Evolutionary conservation across 2,329 filamentous ascomycete genomes (phyloP).

Genomic region (Cladosporium sp.): DNA sequence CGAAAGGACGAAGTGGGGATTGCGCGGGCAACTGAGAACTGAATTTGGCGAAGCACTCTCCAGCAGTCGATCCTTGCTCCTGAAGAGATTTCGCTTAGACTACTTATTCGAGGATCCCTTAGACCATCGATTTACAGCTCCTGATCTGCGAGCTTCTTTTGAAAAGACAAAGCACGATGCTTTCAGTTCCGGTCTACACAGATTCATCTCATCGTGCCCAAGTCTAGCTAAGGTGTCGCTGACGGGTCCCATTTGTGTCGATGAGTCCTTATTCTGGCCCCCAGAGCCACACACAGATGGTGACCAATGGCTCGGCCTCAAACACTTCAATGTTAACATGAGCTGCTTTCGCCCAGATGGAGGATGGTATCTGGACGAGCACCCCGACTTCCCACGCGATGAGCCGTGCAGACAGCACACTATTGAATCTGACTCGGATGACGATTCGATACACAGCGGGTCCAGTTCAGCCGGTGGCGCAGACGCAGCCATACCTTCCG

Average conservation of each 20-base stretch:
- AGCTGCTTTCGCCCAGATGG: neutral
- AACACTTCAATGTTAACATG: neutral
- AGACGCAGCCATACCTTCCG: neutral
- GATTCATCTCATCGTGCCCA: neutral
- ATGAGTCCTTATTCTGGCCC: neutral
- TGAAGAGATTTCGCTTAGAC: no score
- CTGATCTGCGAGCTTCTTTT: no score
- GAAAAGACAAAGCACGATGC: neutral
- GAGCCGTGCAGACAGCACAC: neutral
- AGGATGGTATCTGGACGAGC: conserved; percentile 1
- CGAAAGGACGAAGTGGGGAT: no score
- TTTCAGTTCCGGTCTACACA: neutral
- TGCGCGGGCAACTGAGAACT: no score
- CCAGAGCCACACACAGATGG: neutral
- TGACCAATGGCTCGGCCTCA: neutral
- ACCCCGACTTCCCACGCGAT: neutral
- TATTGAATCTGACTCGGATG: neutral
- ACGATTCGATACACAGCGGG: neutral
- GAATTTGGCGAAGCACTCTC: no score
- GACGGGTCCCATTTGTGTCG: neutral
- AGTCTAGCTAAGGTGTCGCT: neutral
- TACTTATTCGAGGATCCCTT: no score
- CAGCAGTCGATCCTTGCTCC: no score
- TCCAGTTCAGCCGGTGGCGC: neutral
- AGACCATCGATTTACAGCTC: no score